Base-by-base conservation (phyloP, 257 asterid genomes). In the Mentha longifolia region DNA sequence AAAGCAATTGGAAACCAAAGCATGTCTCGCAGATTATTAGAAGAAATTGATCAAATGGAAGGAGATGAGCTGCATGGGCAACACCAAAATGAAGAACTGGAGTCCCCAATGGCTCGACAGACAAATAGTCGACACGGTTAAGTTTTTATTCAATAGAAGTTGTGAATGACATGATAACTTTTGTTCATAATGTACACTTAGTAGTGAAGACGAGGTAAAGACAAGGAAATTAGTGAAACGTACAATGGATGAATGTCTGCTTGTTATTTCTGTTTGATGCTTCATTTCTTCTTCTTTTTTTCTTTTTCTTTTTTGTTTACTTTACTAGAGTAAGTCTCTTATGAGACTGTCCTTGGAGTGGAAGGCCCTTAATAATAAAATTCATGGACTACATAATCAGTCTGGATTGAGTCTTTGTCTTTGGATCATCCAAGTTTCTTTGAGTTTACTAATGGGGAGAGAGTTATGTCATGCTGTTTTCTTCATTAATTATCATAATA, bases 81-180 rank as follows among this genome's bases (percentile, higher is more conserved):
- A 17, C 4, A 17, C 67, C 67, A 61, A 61, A 61, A 61, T 37
- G 50, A 61, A 61, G 65, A 16, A 37, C 50, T 17, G n/a, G 67
- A 61, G 16, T 9, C 35, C 37, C 33, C 19, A 17, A 33, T 25
- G 15, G 16, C 28, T 16, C 28, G 31, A n/a, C 65, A 33, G 31
- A n/a, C 65, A 60, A 60, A 60, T 33, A 19, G 25, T 33, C 46
- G 28, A 15, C 50, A 19, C 37, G 67, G 67, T 61, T 61, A 17
- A 19, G 50, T 39, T 61, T 60, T 61, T 61, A 9, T 20, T 39
- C 51, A 37, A 41, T 61, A 61, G 66, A 61, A 61, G 45, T 8
- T 59, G 14, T n/a, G 3, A n/a, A 31, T 59, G 28, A 33, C 43
- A 33, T 0, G 13, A n/a, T 59, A 7, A 7, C 30, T 7, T 31